Conservation (phyloP, 768 basidiomycete genomes). For the Fomitopsis pulvina region DNA sequence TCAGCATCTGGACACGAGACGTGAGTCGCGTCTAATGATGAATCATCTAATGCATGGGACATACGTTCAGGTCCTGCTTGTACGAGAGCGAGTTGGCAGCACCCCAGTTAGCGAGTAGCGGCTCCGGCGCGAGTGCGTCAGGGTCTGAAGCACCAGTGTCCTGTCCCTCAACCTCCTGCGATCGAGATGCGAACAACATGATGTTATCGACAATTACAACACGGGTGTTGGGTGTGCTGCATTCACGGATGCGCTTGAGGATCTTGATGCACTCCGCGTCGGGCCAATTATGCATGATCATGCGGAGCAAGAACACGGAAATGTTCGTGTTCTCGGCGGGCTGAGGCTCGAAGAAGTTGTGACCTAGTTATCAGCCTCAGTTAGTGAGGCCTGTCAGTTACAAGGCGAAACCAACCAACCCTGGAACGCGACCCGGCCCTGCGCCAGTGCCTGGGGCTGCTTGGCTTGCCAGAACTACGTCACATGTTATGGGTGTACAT, state of each 20-base stretch:
- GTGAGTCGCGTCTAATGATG: not conserved
- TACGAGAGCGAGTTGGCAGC: slow-evolving; percentile 10
- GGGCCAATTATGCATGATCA: slow-evolving; percentile 28
- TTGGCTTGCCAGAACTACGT: slow-evolving; percentile 18
- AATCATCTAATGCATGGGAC: not conserved
- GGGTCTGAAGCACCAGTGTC: slow-evolving; percentile 3
- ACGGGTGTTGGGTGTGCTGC: slow-evolving; percentile 18
- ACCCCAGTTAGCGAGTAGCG: slow-evolving; percentile 21
- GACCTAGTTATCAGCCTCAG: slow-evolving; percentile 5
- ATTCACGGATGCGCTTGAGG: slow-evolving; percentile 16
- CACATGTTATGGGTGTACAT: not conserved
- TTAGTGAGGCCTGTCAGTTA: too few relatives aligned
- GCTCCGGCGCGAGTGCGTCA: slow-evolving; percentile 12
- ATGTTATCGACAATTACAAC: slow-evolving; percentile 21
- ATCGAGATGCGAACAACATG: slow-evolving; percentile 18
- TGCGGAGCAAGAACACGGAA: slow-evolving; percentile 22
- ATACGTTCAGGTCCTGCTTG: slow-evolving; percentile 12
- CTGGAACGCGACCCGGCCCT: slow-evolving; percentile 18
- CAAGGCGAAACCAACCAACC: slow-evolving; percentile 11
- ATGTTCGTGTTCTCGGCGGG: slow-evolving; percentile 20
- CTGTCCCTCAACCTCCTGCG: slow-evolving; percentile 9
- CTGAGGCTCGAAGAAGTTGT: slow-evolving; percentile 23
- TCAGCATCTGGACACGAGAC: slow-evolving; percentile 3
- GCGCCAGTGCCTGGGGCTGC: slow-evolving; percentile 16
- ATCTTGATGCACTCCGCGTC: slow-evolving; percentile 24